A percentile compares a stretch with the other conserved stretches of the same genome.
phyloP scores from a whole-genome alignment of 805 yeast genomes.

The Teunomyces lycoperdinae region DNA sequence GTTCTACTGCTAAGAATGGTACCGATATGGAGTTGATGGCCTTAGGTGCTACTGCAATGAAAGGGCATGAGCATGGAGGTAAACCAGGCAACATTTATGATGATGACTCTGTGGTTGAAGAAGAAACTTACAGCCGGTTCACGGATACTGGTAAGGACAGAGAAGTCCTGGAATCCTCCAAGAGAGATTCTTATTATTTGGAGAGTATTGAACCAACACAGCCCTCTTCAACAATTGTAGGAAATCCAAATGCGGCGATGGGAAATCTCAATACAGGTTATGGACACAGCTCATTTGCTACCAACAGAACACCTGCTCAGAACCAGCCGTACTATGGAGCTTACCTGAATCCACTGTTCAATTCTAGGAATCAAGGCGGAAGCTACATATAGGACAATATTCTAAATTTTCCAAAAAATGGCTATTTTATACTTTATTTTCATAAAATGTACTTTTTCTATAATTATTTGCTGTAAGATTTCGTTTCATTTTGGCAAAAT shows the following conservation, averaged over 20 bases:
- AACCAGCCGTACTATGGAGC: not conserved
- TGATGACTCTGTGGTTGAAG: constrained; percentile 35
- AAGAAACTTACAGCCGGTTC: constrained; percentile 8
- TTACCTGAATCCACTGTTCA: not conserved
- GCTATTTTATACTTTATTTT: not conserved
- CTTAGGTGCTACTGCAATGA: constrained; percentile 67
- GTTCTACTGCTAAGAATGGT: constrained; percentile 18
- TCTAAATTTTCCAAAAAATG: not conserved
- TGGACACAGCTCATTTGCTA: not conserved
- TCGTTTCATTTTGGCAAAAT: constrained; percentile 22
- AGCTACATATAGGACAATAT: not conserved
- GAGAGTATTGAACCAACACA: constrained; percentile 38
- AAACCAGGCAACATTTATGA: constrained; percentile 21
- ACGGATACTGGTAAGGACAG: constrained; percentile 10
- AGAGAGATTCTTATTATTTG: constrained; percentile 28
- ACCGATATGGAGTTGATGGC: constrained; percentile 67
- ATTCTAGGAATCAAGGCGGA: not conserved
- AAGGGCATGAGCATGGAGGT: constrained; percentile 50
- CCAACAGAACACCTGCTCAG: constrained; percentile 1
- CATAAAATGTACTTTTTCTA: not conserved
- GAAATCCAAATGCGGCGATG: constrained; percentile 24
- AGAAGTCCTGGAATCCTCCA: constrained; percentile 13
- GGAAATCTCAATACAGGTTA: not conserved
- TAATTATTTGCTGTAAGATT: not conserved
- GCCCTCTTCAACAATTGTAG: constrained; percentile 42